Base-by-base conservation (phyloP, 2,329 filamentous ascomycete species). In the Cladophialophora carrionii region DNA sequence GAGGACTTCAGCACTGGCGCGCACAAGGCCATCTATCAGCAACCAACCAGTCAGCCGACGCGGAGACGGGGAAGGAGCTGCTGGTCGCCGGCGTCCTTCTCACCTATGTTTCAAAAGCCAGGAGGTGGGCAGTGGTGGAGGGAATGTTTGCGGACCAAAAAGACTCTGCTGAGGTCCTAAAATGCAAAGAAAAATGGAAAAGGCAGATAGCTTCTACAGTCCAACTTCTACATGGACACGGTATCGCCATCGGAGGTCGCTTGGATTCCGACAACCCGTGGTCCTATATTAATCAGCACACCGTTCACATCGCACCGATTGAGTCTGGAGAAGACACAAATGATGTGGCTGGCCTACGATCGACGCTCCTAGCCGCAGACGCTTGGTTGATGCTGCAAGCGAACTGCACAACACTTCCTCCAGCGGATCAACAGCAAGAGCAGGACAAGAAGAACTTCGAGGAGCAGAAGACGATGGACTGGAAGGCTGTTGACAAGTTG, bases 151-250 rank as follows among this genome's bases (percentile, higher is more conserved):
- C 52, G 4, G 29, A 8, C 52, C 12, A 32, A 4, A 9, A 12
- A n/a, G 41, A 10, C 5, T 20, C 43, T 10, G 8, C 24, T 22
- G 24, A 22, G 41, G 22, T 29, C 3, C 22, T 51, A 20, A 22
- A 55, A 20, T 24, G 14, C 20, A 49, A 32, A n/a, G 52, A 61
- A n/a, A 60, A 61, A 43, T 64, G 62, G 62, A 61, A 32, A 56
- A 51, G 4, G 31, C 62, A 64, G 26, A 46, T 61, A n/a, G 31
- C 37, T 9, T 29, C 37, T 9, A 52, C 26, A 48, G 51, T 64
- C 6, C 22, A 29, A 17, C 43, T 61, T 10, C 57, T 64, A 4
- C 62, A 64, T 41, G 51, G 51, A 14, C 56, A 43, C 17, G 24
- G 49, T 22, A 60, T 64, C 29, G 41, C 56, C 7, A 43, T 55